A percentile compares a stretch with the other conserved stretches of the same genome.
Conservation (phyloP, 495 filamentous ascomycete species). For the Recurvomyces mirabilis region DNA sequence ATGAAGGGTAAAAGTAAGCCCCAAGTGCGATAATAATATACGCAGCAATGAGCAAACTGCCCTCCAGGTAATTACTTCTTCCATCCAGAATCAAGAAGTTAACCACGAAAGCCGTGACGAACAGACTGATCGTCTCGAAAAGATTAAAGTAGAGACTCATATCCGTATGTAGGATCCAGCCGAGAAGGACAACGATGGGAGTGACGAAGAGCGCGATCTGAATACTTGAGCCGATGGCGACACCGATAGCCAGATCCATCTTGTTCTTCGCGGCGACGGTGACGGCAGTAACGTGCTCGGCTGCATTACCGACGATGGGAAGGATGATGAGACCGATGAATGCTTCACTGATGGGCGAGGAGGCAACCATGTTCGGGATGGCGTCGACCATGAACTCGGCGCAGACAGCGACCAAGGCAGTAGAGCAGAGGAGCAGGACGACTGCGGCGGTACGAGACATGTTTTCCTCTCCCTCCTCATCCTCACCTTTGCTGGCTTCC, state of each 20-base stretch:
- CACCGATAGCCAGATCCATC: constrained; percentile 88
- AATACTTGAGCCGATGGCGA: constrained; percentile 78
- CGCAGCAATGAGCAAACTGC: constrained; percentile 65
- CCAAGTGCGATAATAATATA: constrained; percentile 63
- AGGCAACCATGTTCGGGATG: constrained; percentile 60
- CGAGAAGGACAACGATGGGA: constrained; percentile 77
- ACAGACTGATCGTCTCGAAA: constrained; percentile 80
- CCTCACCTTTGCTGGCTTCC: constrained; percentile 23
- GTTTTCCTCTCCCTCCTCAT: constrained; percentile 35
- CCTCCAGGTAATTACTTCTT: constrained; percentile 79
- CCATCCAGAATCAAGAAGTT: constrained; percentile 87
- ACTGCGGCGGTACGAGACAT: constrained; percentile 68
- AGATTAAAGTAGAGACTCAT: constrained; percentile 88
- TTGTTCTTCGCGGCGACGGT: constrained; percentile 87
- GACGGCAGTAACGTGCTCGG: constrained; percentile 84
- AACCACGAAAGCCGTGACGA: constrained; percentile 78
- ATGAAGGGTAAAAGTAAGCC: constrained; percentile 20
- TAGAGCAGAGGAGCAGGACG: constrained; percentile 61
- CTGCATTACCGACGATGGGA: constrained; percentile 85
- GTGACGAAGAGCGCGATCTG: constrained; percentile 87
- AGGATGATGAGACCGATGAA: constrained; percentile 85
- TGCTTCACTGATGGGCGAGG: constrained; percentile 54
- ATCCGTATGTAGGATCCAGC: constrained; percentile 68
- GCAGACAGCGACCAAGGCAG: constrained; percentile 70
- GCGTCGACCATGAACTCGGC: constrained; percentile 79